Percentiles rank a stretch among this genome's conserved stretches.
Conservation (phyloP, 768 basidiomycete genomes). For the Russula compacta region DNA sequence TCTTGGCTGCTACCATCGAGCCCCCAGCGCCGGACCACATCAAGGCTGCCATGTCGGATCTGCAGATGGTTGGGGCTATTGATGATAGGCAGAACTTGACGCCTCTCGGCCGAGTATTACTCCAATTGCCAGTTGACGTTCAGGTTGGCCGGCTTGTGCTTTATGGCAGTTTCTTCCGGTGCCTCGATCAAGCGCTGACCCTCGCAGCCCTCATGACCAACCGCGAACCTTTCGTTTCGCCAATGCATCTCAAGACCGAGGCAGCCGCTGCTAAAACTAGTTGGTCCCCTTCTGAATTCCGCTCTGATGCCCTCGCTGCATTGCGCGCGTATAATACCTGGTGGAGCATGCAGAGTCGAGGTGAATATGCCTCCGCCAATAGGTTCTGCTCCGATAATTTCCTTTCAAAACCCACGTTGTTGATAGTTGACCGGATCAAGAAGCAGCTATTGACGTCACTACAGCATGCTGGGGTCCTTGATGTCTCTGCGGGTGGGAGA, state of each 20-base stretch:
- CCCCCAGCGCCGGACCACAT: slow-evolving; percentile 76
- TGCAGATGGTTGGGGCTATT: slow-evolving; percentile 83
- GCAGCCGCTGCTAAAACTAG: slow-evolving; percentile 64
- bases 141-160: slow-evolving; percentile 85
- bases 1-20: slow-evolving; percentile 77
- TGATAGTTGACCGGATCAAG: slow-evolving; percentile 75
- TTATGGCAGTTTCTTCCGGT: slow-evolving; percentile 88
- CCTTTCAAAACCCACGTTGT: slow-evolving; percentile 74
- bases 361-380: slow-evolving; percentile 58
- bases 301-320: slow-evolving; percentile 75
- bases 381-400: slow-evolving; percentile 80
- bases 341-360: slow-evolving; percentile 59
- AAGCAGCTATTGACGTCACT: slow-evolving; percentile 67
- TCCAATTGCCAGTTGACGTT: slow-evolving; percentile 83
- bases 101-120: slow-evolving; percentile 77
- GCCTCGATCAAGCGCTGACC: slow-evolving; percentile 78
- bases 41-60: slow-evolving; percentile 63
- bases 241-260: slow-evolving; percentile 63
- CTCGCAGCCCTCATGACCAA: slow-evolving; percentile 87
- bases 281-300: slow-evolving; percentile 73
- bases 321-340: slow-evolving; percentile 77
- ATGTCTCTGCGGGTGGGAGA: slow-evolving; percentile 63
- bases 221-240: slow-evolving; percentile 85
- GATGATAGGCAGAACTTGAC: slow-evolving; percentile 70
- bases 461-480: slow-evolving; percentile 72